phyloP scores from a whole-genome alignment of 2,329 filamentous ascomycete genomes.

The Neurospora sp. region DNA sequence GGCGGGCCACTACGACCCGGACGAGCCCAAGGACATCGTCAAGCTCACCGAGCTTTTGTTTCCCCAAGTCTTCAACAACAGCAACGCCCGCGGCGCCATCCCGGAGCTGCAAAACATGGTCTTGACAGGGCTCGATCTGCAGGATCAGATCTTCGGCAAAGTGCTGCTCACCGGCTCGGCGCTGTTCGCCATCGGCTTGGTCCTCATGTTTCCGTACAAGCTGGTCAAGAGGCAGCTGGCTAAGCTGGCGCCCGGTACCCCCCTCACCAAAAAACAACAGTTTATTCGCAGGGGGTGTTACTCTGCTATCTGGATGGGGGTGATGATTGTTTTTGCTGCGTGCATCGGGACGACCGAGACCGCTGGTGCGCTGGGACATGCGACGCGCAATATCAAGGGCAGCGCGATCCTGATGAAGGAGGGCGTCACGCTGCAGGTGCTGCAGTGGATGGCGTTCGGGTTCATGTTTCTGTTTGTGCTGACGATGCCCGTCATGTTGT shows the following conservation, averaged over 20 bases:
- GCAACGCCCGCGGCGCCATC: background rate
- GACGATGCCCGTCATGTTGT: conserved; percentile 12
- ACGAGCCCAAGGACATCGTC: conserved; percentile 14
- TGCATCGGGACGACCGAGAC: conserved; percentile 15
- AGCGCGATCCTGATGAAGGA: conserved; percentile 11
- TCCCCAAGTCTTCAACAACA: background rate
- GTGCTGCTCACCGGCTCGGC: conserved; percentile 13
- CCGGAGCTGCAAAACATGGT: conserved; percentile 11
- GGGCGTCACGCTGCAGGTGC: conserved; percentile 17
- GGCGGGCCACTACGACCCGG: conserved; percentile 6
- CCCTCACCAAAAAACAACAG: background rate
- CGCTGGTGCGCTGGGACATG: conserved; percentile 13
- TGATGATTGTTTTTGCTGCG: conserved; percentile 14
- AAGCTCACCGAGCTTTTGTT: conserved; percentile 5
- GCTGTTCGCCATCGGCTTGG: conserved; percentile 13
- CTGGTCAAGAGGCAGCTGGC: conserved; percentile 5
- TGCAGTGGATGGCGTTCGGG: conserved; percentile 20
- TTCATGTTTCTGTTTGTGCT: conserved; percentile 15
- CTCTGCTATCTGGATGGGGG: conserved; percentile 10
- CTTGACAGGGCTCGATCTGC: conserved; percentile 15
- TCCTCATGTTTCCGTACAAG: conserved; percentile 11
- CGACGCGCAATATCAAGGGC: conserved; percentile 4
- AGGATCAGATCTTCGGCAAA: conserved; percentile 14
- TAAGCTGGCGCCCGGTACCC: conserved; percentile 6
- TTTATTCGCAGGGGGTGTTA: background rate